Evolutionary conservation across 2,329 filamentous ascomycete genomes (phyloP), one percentile per base, ranked within the genome.

Genomic region (Metarhizium humberi): DNA sequence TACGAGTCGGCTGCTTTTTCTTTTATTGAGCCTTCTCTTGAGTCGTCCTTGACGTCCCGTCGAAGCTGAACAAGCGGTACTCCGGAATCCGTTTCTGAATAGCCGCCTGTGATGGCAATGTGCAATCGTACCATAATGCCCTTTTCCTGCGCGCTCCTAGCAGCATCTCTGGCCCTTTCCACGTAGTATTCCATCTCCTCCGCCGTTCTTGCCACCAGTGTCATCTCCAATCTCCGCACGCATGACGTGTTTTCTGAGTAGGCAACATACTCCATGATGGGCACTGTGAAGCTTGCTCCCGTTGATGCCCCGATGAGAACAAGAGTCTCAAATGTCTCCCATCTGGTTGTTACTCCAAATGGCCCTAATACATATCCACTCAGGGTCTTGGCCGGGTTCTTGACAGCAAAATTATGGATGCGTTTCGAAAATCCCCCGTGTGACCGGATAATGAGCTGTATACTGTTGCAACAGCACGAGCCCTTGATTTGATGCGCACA

Each of bases 301-400:
- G 82, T 85, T 0, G 81, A 85, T 0, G 81, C 81, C 0, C 80
- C 81, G 46, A 85, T 78, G 3, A 85, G 70, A 4, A 85, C 69
- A 47, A 85, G 66, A 0, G 80, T 81, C 65, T 85, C 82, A 63
- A 78, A 85, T 0, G 78, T 71, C 50, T 82, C 73, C 78, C 79
- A 83, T 4, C 72, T 70, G 0, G 80, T 79, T 2, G 80, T 79
- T 4, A 67, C 67, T 16, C 81, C 81, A 49, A 78, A 84, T 0
- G 81, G 82, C 0, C 82, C 81, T 1, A 76, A 70, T 2, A 84
- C 70, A 42, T 84, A 79, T 1, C 64, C 69, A 0, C 62, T 67
- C 7, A 70, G 62, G 1, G 64, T 58, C n/a, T 62, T 61, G 34
- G 62, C 56, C 6, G 68, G 64, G 16, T 69, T 63, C 53, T 73